Evolutionary conservation across 2,329 filamentous ascomycete genomes (phyloP), one percentile per base, ranked within the genome.

Genomic region (Thelonectria blattea): DNA sequence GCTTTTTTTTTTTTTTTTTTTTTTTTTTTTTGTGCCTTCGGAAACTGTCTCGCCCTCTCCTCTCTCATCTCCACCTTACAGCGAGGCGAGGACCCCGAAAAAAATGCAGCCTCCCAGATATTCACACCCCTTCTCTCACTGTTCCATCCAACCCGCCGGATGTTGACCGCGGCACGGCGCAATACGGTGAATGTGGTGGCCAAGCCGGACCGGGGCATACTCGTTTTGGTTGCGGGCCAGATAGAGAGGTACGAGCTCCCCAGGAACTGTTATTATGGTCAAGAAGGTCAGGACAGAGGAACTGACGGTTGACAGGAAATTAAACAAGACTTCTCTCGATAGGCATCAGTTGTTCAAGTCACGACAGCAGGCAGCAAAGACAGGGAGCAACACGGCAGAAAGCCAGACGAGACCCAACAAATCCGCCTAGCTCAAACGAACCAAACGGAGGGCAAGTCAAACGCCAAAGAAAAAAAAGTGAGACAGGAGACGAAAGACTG

Each of bases 81-180:
- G 34, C 14, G 15, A 24, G 11, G 27, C 27, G 3, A 32, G 18
- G 10, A n/a, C 15, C 37, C 48, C 52, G 53, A 45, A 22, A 42
- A 49, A 46, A 58, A 22, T 18, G 17, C 43, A 54, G 24, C 34
- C 7, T 37, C 51, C 27, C 32, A 49, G 37, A 18, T 56, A 54
- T 17, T 27, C 43, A 18, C 42, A 52, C 50, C 30, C 34, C 42
- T 34, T 48, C 34, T 51, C 41, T 20, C 51, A 45, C 51, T 37
- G 50, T 50, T 48, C 27, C 51, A 59, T 46, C 20, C 46, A 39
- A 22, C 47, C 56, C 46, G 41, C 39, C 52, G 57, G 52, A 46
- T 18, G 57, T 24, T 51, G 57, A 43, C 34, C 56, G 47, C 57
- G 50, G 39, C 17, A 45, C 42, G 20, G 42, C 20, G 18, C 42